These are phyloP conservation scores for Verticillium nubilum DNA, from an alignment of 2,329 filamentous ascomycete species.

Conservation along the genomic window DNA sequence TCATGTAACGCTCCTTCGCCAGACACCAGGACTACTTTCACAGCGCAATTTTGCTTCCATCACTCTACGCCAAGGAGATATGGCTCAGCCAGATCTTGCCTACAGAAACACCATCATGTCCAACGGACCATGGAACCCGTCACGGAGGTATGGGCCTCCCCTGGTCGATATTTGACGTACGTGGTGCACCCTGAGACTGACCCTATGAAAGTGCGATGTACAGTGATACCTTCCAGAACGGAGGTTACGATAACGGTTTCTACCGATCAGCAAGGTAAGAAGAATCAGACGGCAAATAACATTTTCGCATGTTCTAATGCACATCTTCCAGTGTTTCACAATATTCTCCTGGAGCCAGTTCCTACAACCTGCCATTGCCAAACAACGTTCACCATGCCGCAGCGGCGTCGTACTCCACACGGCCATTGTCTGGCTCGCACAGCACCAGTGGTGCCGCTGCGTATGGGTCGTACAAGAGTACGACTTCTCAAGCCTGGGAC, in stretches of 20 bases:
- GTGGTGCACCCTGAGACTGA: constrained; percentile 1
- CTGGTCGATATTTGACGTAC: constrained; percentile 1
- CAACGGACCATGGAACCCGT: constrained; percentile 43
- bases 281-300: constrained; percentile 10
- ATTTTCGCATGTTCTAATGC: neutral
- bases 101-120: constrained; percentile 40
- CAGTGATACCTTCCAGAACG: constrained; percentile 23
- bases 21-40: constrained; percentile 1
- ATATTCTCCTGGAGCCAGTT: constrained; percentile 26
- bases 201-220: constrained; percentile 23
- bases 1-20: constrained; percentile 10
- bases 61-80: constrained; percentile 19
- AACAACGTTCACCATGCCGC: constrained; percentile 31
- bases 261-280: constrained; percentile 34
- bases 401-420: constrained; percentile 35
- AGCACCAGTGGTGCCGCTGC: constrained; percentile 18
- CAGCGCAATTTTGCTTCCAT: neutral
- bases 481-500: constrained; percentile 40
- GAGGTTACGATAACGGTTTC: constrained; percentile 28
- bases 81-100: constrained; percentile 42
- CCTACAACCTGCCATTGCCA: constrained; percentile 25
- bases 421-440: constrained; percentile 34
- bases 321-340: constrained; percentile 31
- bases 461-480: constrained; percentile 33
- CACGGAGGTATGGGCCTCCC: constrained; percentile 43